Evolutionary conservation across 2,329 filamentous ascomycete genomes (phyloP).

Genomic region (Colletotrichum zoysiae): DNA sequence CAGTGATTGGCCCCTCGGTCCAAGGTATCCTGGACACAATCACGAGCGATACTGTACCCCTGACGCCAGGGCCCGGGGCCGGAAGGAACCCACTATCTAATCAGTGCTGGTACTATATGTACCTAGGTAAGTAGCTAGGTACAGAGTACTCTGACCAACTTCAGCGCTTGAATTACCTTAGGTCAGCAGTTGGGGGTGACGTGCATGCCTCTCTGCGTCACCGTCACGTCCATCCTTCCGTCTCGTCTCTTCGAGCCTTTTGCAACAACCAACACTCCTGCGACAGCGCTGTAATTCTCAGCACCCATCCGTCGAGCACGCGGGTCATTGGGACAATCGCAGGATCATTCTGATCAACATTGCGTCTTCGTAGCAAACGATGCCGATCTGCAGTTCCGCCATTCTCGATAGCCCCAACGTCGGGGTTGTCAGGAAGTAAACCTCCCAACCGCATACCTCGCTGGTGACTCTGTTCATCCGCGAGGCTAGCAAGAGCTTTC

Average conservation of each 20-base stretch:
- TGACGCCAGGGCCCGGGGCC: slow-evolving; percentile 19
- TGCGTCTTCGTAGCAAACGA: slow-evolving; percentile 35
- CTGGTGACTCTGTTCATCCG: slow-evolving; percentile 41
- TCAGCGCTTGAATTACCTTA: slow-evolving; percentile 14
- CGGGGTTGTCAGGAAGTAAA: slow-evolving; percentile 62
- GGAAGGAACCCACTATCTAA: slow-evolving; percentile 12
- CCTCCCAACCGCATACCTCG: slow-evolving; percentile 45
- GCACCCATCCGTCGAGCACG: slow-evolving; percentile 10
- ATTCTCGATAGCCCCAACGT: slow-evolving; percentile 63
- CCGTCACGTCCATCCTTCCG: slow-evolving; percentile 18
- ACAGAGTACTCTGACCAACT: slow-evolving; percentile 5
- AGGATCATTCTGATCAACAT: slow-evolving; percentile 6
- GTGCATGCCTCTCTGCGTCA: slow-evolving; percentile 33
- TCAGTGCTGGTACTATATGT: too few species aligned
- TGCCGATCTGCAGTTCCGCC: slow-evolving; percentile 42
- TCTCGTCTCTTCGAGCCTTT: neutral
- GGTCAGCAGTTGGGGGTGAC: slow-evolving; percentile 29
- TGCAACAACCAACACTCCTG: neutral
- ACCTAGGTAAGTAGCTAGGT: neutral
- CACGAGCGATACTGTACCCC: slow-evolving; percentile 18
- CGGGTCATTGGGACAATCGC: slow-evolving; percentile 12
- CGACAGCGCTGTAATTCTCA: neutral
- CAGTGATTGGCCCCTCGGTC: slow-evolving; percentile 24
- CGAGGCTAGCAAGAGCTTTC: slow-evolving; percentile 13
- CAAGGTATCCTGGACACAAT: slow-evolving; percentile 10